Evolutionary conservation across 1,284 basidiomycete species (phyloP), one percentile per base, ranked within the genome.

Genomic region (Grifola frondosa): DNA sequence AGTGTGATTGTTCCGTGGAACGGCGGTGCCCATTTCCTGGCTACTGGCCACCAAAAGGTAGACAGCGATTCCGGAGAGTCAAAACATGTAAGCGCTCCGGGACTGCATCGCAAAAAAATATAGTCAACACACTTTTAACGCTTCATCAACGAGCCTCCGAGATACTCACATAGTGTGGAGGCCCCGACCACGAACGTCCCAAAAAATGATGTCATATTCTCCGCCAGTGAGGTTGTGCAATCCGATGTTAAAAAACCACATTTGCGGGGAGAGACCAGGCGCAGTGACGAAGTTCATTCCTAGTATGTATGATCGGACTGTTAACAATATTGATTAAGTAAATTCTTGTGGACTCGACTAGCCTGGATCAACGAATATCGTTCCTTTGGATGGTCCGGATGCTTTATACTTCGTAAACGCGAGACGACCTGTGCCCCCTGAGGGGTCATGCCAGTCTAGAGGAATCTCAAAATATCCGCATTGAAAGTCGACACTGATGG

Each of bases 401-500:
- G 51, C 51, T 6, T 33, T 38, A 6, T 40, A 32, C 16, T 38
- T 30, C 10, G 22, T 19, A 24, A 48, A 48, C 22, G 30, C 29
- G 9, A 53, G 20, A 5, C 37, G 48, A 9, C 40, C 51, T 0
- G 15, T 31, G 1, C 37, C 43, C 3, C 16, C 30, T 3, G 29
- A 23, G 11, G 25, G 30, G 23, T 48, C 22, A 13, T 46, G 33
- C 32, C 44, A 53, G 43, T 53, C 46, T 7, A 50, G 33, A 8
- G 46, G 52, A 11, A 49, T 44, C 6, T 42, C 42, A 4, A 54
- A 29, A 16, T 43, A 28, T 0, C 52, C 49, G 16, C 52, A 54
- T 11, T 43, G 33, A 29, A 33, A 26, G 2, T 28, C n/a, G n/a
- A n/a, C n/a, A n/a, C n/a, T n/a, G n/a, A n/a, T n/a, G n/a, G n/a